These are phyloP conservation scores for Aspergillus taichungensis DNA, from an alignment of 495 filamentous ascomycete genomes.

Conservation along the genomic window DNA sequence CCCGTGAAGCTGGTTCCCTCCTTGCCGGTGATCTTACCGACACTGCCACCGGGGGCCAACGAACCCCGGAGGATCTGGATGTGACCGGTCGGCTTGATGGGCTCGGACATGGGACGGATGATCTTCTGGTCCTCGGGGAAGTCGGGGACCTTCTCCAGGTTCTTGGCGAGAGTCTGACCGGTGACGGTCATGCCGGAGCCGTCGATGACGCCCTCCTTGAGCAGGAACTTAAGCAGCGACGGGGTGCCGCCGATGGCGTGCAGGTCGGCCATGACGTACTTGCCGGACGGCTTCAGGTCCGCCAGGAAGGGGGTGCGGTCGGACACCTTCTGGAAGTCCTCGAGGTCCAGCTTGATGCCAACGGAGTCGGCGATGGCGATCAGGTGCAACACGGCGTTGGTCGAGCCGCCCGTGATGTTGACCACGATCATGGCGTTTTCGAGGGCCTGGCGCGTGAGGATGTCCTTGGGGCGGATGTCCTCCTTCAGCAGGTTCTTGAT, in stretches of 20 bases:
- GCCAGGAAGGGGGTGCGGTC: slow-evolving; percentile 89
- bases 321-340: slow-evolving; percentile 94
- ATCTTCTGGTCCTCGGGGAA: slow-evolving; percentile 82
- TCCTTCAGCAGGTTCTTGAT: slow-evolving; percentile 80
- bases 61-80: slow-evolving; percentile 94
- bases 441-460: slow-evolving; percentile 84
- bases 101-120: slow-evolving; percentile 83
- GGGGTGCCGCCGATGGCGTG: slow-evolving; percentile 88
- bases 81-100: slow-evolving; percentile 90
- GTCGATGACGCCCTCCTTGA: slow-evolving; percentile 82
- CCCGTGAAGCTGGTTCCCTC: slow-evolving; percentile 85
- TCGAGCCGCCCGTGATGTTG: slow-evolving; percentile 92
- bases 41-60: slow-evolving; percentile 81
- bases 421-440: slow-evolving; percentile 95
- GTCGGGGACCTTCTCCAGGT: slow-evolving; percentile 65
- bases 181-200: slow-evolving; percentile 88
- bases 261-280: slow-evolving; percentile 93
- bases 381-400: slow-evolving; percentile 93
- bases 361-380: slow-evolving; percentile 95
- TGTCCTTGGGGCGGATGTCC: slow-evolving; percentile 82
- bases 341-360: slow-evolving; percentile 86
- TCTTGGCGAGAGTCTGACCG: slow-evolving; percentile 86
- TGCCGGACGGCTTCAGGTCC: slow-evolving; percentile 93
- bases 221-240: slow-evolving; percentile 79
- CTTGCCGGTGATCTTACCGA: slow-evolving; percentile 98